These are phyloP conservation scores for Musa itinerans DNA, from an alignment of 176 grass and related monocot genomes.

Conservation along the genomic window DNA sequence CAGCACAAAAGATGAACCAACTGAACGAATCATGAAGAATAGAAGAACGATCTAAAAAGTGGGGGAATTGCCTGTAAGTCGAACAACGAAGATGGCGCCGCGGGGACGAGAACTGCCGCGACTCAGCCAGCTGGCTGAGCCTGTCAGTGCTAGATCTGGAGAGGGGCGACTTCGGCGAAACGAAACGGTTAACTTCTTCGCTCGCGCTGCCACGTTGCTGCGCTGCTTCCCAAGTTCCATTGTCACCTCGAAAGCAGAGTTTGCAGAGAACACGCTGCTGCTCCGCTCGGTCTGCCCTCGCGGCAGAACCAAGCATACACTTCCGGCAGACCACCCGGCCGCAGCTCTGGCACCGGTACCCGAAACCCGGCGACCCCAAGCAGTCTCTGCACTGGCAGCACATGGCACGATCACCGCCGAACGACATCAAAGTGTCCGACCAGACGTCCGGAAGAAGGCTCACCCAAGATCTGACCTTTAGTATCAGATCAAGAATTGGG, in stretches of 20 bases:
- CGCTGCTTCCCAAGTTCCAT: background rate
- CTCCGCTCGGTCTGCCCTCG: conserved; percentile 2
- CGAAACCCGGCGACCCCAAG: background rate
- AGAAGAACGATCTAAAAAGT: background rate
- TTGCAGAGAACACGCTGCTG: background rate
- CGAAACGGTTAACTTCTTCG: conserved; percentile 11
- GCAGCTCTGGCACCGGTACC: conserved; percentile 8
- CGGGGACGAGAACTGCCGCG: conserved; percentile 52
- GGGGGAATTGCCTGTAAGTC: conserved; percentile 32
- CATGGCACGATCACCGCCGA: conserved; percentile 15
- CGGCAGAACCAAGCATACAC: conserved; percentile 1
- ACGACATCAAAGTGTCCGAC: conserved; percentile 19
- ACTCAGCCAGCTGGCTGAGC: conserved; percentile 16
- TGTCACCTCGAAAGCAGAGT: conserved; percentile 8
- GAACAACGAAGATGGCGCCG: conserved; percentile 14
- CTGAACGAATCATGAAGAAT: background rate
- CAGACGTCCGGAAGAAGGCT: conserved; percentile 26
- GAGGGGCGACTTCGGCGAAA: conserved; percentile 20
- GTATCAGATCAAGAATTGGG: conserved; percentile 37
- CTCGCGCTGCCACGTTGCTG: background rate
- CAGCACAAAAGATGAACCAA: conserved; percentile 5
- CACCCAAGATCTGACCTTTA: conserved; percentile 46
- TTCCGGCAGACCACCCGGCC: conserved; percentile 16
- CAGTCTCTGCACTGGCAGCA: conserved; percentile 31
- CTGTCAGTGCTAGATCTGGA: conserved; percentile 38